A percentile compares a stretch with the other conserved stretches of the same genome.
These are phyloP conservation scores for Besnoitia besnoiti DNA, from an alignment of 169 alveolate species.

Conservation along the genomic window DNA sequence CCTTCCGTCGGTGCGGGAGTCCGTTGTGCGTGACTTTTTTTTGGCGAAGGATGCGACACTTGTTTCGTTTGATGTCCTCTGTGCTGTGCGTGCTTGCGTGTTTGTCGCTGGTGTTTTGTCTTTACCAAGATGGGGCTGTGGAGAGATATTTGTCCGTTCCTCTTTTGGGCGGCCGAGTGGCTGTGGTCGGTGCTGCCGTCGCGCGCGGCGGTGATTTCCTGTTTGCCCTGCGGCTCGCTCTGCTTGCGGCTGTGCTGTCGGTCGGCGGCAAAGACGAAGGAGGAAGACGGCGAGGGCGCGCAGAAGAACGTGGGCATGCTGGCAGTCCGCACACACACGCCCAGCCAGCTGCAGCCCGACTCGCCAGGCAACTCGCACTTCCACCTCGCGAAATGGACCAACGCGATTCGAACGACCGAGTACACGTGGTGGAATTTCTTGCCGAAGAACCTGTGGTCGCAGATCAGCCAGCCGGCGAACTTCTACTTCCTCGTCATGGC, in stretches of 20 bases:
- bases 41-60: neutral
- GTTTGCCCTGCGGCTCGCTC: neutral
- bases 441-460: constrained; percentile 68
- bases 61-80: neutral
- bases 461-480: constrained; percentile 69
- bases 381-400: constrained; percentile 53
- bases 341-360: constrained; percentile 40
- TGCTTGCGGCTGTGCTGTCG: neutral
- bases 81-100: too few species aligned
- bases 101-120: neutral
- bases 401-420: constrained; percentile 68
- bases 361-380: constrained; percentile 42
- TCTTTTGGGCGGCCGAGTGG: constrained; percentile 60
- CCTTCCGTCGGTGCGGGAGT: too few species aligned
- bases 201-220: neutral
- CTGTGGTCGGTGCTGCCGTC: constrained; percentile 45
- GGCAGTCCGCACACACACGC: constrained; percentile 46
- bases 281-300: neutral
- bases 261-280: neutral
- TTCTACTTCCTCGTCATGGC: constrained; percentile 71
- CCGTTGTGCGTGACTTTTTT: neutral
- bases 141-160: constrained; percentile 56
- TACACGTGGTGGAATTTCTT: constrained; percentile 68
- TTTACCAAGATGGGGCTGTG: constrained; percentile 59
- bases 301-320: neutral